Evolutionary conservation across 257 asterid species (phyloP), one percentile per base, ranked within the genome.

Genomic region (Catharanthus roseus): DNA sequence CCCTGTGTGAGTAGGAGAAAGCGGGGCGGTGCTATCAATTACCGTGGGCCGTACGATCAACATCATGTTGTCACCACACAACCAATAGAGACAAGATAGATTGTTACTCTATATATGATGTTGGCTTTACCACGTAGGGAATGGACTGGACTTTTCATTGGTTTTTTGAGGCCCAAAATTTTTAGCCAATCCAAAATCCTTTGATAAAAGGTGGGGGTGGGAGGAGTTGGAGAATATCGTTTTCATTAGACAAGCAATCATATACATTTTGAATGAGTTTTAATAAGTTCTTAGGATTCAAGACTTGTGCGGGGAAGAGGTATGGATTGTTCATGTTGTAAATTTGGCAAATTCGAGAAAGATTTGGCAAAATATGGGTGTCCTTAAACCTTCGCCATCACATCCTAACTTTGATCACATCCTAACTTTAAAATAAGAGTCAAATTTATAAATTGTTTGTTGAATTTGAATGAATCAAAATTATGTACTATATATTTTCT

Each of bases 41-140:
- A 6, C 69, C 11, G 39, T 36, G 47, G 70, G 74, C 71, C 79
- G 66, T 45, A 61, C 69, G 58, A 47, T 21, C 10, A 3, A 19
- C 3, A 60, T 24, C 60, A 24, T 19, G 9, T n/a, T 36, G 69
- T 61, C 76, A 69, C 70, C 60, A 76, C 68, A 26, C 67, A 69
- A 33, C 72, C 77, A 68, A 72, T 75, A 54, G 70, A 63, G 67
- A 34, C 9, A 57, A 44, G 72, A 72, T 68, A 38, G 66, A 68
- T 72, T 5, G n/a, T 34, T 77, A 78, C 73, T n/a, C 41, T 41
- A 29, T 21, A 19, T 3, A 10, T 31, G 1, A 33, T 9, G 11
- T 56, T 44, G 10, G 1, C 1, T 38, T 38, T n/a, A 8, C 16
- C 60, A 41, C 45, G 31, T 60, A 38, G 16, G 29, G 62, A n/a